Conservation (phyloP, 331 rosid genomes). For the Arachis monticola region DNA sequence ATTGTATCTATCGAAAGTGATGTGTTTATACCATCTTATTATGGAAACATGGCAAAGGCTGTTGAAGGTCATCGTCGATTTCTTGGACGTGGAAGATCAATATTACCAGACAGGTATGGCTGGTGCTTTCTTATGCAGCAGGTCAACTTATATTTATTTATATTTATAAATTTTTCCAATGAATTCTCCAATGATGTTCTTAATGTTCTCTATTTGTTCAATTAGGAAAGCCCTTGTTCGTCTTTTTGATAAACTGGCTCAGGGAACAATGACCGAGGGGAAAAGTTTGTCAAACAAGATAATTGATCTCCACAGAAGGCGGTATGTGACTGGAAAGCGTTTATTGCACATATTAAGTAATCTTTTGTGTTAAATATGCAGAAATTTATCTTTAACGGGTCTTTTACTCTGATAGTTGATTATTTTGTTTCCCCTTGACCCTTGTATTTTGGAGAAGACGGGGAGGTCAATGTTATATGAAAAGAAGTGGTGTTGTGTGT, state of each 20-base stretch:
- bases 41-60: slow-evolving; percentile 98
- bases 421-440: neutral
- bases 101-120: slow-evolving; percentile 87
- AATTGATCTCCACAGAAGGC: slow-evolving; percentile 66
- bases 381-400: neutral
- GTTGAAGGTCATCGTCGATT: slow-evolving; percentile 99
- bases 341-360: neutral
- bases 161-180: neutral
- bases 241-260: slow-evolving; percentile 78
- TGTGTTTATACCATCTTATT: slow-evolving; percentile 89
- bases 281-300: slow-evolving; percentile 61
- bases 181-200: slow-evolving; percentile 22
- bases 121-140: slow-evolving; percentile 24
- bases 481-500: too few species aligned
- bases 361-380: slow-evolving; percentile 17
- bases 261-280: slow-evolving; percentile 70
- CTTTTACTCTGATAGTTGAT: neutral
- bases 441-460: too few species aligned
- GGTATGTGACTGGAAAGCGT: slow-evolving; percentile 49
- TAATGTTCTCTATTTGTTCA: slow-evolving; percentile 33
- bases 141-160: neutral
- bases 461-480: too few species aligned
- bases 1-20: slow-evolving; percentile 94
- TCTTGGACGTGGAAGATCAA: slow-evolving; percentile 88
- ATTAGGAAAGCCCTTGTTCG: slow-evolving; percentile 86